Evolutionary conservation across 139 green algal genomes (phyloP).

Genomic region (Volvox africanus): DNA sequence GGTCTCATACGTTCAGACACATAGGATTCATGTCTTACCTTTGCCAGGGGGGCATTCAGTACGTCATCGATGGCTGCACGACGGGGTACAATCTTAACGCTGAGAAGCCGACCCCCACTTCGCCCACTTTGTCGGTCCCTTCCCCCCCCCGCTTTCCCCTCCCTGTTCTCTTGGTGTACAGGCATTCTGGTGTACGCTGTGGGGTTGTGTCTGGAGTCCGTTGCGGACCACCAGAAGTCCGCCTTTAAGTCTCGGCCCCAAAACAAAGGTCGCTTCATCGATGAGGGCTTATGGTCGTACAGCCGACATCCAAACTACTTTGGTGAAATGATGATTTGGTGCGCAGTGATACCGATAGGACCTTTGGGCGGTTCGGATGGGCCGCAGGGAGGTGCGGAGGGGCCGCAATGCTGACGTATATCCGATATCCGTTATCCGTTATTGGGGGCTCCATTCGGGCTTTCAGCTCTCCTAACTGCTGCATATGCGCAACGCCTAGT

Average conservation of each 20-base stretch:
- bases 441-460: too few species aligned
- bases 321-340: constrained; percentile 86
- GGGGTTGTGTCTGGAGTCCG: constrained; percentile 74
- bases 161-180: not conserved
- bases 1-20: too few species aligned
- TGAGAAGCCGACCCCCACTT: too few species aligned
- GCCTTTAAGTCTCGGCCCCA: constrained; percentile 76
- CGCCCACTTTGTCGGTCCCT: too few species aligned
- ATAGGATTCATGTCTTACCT: too few species aligned
- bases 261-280: constrained; percentile 88
- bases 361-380: not conserved
- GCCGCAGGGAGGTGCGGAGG: not conserved
- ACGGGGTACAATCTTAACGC: too few species aligned
- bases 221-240: constrained; percentile 83
- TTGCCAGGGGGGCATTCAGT: too few species aligned
- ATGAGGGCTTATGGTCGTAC: constrained; percentile 81
- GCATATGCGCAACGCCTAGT: too few species aligned
- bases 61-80: too few species aligned
- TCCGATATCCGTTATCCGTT: too few species aligned
- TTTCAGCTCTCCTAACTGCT: too few species aligned
- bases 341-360: not conserved
- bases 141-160: too few species aligned
- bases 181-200: constrained; percentile 69
- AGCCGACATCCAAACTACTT: constrained; percentile 92
- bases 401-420: not conserved